Evolutionary conservation across 495 filamentous ascomycete species (phyloP).

Genomic region (Wilcoxina mikolae): DNA sequence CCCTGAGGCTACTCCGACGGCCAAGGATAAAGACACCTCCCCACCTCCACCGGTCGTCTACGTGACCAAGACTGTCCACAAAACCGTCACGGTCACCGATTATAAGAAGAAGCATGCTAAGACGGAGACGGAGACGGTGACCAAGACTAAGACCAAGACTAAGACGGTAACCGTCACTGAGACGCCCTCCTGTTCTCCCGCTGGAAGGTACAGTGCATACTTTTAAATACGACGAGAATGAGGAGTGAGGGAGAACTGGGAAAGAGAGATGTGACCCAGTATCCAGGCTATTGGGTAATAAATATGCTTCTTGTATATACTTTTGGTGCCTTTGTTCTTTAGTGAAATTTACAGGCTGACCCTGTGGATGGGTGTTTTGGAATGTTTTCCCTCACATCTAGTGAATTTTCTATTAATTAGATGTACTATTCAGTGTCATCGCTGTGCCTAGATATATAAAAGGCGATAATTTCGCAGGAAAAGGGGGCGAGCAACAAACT

Average conservation of each 20-base stretch:
- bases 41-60: not conserved
- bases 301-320: too few species aligned
- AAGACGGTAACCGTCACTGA: not conserved
- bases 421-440: too few species aligned
- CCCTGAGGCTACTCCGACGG: not conserved
- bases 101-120: not conserved
- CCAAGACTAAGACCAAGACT: not conserved
- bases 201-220: not conserved
- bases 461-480: too few species aligned
- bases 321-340: too few species aligned
- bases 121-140: not conserved
- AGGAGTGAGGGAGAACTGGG: not conserved
- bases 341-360: too few species aligned
- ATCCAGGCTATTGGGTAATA: too few species aligned
- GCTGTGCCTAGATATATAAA: too few species aligned
- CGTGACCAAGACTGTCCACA: slow-evolving; percentile 9
- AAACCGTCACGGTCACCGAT: slow-evolving; percentile 13
- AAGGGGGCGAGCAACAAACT: too few species aligned
- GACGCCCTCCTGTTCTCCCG: not conserved
- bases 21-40: not conserved
- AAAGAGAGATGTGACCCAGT: not conserved
- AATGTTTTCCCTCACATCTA: too few species aligned
- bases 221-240: not conserved
- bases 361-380: too few species aligned
- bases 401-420: too few species aligned